Evolutionary conservation across 208 protist genomes (phyloP).

Genomic region (Leishmania mexicana): DNA sequence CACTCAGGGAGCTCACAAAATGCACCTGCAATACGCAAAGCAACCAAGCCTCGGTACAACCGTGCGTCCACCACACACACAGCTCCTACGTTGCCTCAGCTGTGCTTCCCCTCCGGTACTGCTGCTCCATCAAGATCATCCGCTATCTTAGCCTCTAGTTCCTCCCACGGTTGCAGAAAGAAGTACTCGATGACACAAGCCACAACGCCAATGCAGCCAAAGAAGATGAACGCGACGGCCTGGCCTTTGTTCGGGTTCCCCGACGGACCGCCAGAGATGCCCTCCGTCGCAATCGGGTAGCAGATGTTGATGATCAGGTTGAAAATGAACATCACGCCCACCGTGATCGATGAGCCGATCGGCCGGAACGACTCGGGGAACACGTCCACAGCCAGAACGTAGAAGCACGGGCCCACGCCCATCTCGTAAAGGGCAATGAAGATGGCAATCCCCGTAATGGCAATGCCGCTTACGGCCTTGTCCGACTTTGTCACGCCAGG

Average conservation of each 20-base stretch:
- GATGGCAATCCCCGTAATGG: slow-evolving; percentile 53
- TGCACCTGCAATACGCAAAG: background rate
- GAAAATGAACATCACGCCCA: slow-evolving; percentile 52
- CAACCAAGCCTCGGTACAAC: background rate
- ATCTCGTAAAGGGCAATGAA: slow-evolving; percentile 61
- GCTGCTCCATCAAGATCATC: background rate
- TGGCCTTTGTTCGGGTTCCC: slow-evolving; percentile 70
- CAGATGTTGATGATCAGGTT: slow-evolving; percentile 68
- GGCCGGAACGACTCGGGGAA: slow-evolving; percentile 68
- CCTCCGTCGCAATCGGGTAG: slow-evolving; percentile 63
- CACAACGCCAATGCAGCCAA: slow-evolving; percentile 49
- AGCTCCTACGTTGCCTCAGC: background rate
- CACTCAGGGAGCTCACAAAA: background rate
- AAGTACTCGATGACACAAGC: slow-evolving; percentile 53
- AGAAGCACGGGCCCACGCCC: slow-evolving; percentile 65
- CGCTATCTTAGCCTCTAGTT: background rate
- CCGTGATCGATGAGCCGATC: slow-evolving; percentile 50
- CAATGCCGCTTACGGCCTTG: slow-evolving; percentile 36
- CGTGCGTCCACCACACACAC: background rate
- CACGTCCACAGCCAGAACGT: slow-evolving; percentile 55
- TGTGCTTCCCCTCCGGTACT: background rate
- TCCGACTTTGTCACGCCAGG: slow-evolving; percentile 41
- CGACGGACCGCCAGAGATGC: slow-evolving; percentile 61
- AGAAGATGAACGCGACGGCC: slow-evolving; percentile 64
- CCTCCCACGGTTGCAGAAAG: slow-evolving; percentile 49